Evolutionary conservation across 352 stramenopile species (phyloP), one percentile per base, ranked within the genome.

Genomic region (Globisporangium splendens): DNA sequence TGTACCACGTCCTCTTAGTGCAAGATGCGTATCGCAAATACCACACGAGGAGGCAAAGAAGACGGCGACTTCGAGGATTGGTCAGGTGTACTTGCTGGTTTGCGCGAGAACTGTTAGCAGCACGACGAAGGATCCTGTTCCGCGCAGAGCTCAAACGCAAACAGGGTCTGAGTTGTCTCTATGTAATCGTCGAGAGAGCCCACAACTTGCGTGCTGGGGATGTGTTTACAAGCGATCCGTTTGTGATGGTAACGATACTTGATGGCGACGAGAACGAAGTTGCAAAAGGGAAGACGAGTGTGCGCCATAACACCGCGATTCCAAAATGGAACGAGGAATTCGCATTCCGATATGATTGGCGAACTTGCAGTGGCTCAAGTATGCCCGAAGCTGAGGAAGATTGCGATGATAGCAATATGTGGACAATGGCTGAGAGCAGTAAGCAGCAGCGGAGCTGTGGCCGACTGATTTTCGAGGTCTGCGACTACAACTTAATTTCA

Each of bases 261-360:
- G 55, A 90, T 11, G 42, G 46, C 0, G 65, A 72, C 31, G 41
- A 28, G 2, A 54, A 70, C 5, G 50, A 83, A 3, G 61, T 83
- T 11, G 67, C 61, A 6, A 75, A 72, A 11, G 77, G 75, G 4
- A 59, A 76, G 38, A 90, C 79, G 7, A 77, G 69, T 24, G 78
- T 89, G 20, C 67, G 72, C 3, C 62, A 67, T 24, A 79, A 79
- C 31, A 83, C 78, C 2, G 64, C 73, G 11, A 83, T 85, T 12
- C 83, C 83, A 1, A 76, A 71, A 35, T 92, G 83, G 83, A 81
- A 89, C 59, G 83, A 92, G 46, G 77, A 88, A 60, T 92, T 92
- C 48, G 55, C 62, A 24, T 69, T 92, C 13, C 67, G 66, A 10
- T 89, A 85, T 44, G 66, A 59, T n/a, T 83, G 28, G 28, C 28